A percentile compares a stretch with the other conserved stretches of the same genome.
These are phyloP conservation scores for Singerocomus inundabilis DNA, from an alignment of 1,284 basidiomycete genomes.

Conservation along the genomic window DNA sequence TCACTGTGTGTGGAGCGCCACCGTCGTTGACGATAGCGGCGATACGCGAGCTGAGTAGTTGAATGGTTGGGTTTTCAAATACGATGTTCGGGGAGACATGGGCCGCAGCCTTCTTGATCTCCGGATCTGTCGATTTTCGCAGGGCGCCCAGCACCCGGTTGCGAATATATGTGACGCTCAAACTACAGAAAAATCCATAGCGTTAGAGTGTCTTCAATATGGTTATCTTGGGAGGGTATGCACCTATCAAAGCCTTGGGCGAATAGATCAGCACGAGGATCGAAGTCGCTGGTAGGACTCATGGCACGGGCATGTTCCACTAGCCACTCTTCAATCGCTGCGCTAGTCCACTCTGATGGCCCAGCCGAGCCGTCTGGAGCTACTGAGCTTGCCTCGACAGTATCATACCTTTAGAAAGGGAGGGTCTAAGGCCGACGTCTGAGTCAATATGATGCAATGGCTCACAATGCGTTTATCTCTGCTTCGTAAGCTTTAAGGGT, in stretches of 20 bases:
- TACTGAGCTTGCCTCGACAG: background rate
- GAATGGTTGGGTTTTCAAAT: constrained; percentile 7
- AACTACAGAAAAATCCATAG: background rate
- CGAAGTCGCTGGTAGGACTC: background rate
- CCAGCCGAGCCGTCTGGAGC: background rate
- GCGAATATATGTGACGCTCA: constrained; percentile 2
- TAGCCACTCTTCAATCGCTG: background rate
- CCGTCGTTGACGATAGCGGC: background rate
- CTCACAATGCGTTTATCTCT: constrained; percentile 5
- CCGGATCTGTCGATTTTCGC: background rate
- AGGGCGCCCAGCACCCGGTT: constrained; percentile 1
- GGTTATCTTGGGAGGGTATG: background rate
- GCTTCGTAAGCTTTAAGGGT: constrained; percentile 1
- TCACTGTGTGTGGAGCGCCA: background rate
- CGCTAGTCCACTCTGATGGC: constrained; percentile 1
- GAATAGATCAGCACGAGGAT: constrained; percentile 1
- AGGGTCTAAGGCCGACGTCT: too few relatives aligned
- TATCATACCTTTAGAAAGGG: constrained; percentile 2
- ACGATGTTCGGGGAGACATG: constrained; percentile 3
- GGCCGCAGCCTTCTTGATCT: background rate
- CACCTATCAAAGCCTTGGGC: constrained; percentile 9
- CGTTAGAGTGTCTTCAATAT: background rate
- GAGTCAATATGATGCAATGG: background rate
- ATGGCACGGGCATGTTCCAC: constrained; percentile 1
- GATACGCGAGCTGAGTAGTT: background rate